Evolutionary conservation across 148 eudicot species (phyloP), one percentile per base, ranked within the genome.

Genomic region (Mesembryanthemum crystallinum): DNA sequence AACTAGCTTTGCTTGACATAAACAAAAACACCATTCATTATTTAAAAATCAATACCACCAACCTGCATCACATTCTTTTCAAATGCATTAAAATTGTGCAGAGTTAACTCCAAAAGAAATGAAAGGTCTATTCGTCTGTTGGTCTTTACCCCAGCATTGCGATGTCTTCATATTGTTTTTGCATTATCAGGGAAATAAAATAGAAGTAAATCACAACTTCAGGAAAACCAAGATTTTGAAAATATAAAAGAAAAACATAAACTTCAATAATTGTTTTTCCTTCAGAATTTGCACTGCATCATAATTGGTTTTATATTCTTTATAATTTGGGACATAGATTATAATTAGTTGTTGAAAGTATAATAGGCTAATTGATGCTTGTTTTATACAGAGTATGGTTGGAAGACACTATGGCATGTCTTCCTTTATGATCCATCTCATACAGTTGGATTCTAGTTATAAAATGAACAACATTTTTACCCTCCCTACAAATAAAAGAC

Each of bases 161-260:
- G 51, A 85, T 85, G 57, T 85, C 87, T 77, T 85, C 85, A 13
- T 76, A 85, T 30, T 85, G 87, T 82, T 85, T 85, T 83, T 85
- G 83, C 78, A 82, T 21, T 37, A 76, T 15, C 57, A 55, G 25
- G 65, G 32, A 24, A 61, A 11, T 45, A 29, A 27, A 60, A 39
- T n/a, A n/a, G n/a, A n/a, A n/a, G n/a, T n/a, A 52, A 30, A 47
- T 30, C 47, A 59, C 3, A 5, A 27, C 35, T 63, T 21, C 30
- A 23, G 23, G 24, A 7, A n/a, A 39, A 43, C 10, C 28, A 67
- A 23, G 21, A 10, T 45, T 24, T 10, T 15, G 33, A 32, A 51
- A 52, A 13, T 17, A 47, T 4, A 14, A 30, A 54, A 37, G 14
- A 21, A 4, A n/a, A 4, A 0, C 5, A 7, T 3, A 24, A 7